Conservation (phyloP, 169 alveolate species). For the Perkinsus olseni region DNA sequence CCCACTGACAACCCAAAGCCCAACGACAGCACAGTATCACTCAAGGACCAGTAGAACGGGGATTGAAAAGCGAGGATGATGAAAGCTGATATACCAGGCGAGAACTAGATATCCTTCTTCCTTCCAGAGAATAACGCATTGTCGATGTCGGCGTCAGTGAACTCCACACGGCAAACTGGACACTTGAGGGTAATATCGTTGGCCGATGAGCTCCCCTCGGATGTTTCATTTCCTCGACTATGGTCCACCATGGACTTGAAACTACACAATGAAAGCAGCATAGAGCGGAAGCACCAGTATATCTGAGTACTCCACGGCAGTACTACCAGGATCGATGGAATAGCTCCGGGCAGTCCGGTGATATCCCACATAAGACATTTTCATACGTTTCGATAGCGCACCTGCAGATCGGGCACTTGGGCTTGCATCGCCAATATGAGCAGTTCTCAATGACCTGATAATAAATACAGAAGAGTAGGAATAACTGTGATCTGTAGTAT, state of each 20-base stretch:
- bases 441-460: neutral
- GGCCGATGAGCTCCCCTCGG: too few species aligned
- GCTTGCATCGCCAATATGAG: neutral
- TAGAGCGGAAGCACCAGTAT: neutral
- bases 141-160: neutral
- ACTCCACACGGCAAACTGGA: neutral
- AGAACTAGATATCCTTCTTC: too few species aligned
- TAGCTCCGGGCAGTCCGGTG: neutral
- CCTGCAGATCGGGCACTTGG: neutral
- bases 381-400: neutral
- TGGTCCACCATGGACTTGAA: neutral
- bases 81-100: too few species aligned
- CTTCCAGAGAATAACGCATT: neutral
- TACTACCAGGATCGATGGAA: neutral
- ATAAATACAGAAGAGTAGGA: neutral
- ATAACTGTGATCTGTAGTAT: neutral
- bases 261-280: neutral
- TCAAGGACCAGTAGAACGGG: too few species aligned
- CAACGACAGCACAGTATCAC: too few species aligned
- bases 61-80: too few species aligned
- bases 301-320: neutral
- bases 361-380: neutral
- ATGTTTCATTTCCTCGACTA: neutral
- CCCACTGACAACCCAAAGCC: too few species aligned
- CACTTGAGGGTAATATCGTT: neutral